Base-by-base conservation (phyloP, 1,284 basidiomycete genomes). In the Tylopilus sp. region DNA sequence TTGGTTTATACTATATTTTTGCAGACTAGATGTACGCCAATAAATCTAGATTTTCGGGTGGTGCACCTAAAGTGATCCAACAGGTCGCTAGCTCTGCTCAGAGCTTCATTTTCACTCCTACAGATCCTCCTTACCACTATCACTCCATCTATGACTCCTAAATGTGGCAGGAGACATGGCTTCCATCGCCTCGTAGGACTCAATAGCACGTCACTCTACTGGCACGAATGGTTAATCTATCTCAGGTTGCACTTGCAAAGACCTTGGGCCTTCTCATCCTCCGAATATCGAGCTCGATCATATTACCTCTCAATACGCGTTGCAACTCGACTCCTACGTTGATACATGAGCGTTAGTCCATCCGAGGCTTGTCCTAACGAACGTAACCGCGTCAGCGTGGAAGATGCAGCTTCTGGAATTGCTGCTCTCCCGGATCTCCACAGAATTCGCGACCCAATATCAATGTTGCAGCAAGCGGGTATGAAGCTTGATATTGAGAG, bases 71-170 rank as follows among this genome's bases (percentile, higher is more conserved):
- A 16, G 25, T 10, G 12, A 18, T 52, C 57, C 66, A 40, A 68
- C 69, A 69, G 86, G 77, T 74, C 59, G 81, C 68, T 26, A 69
- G 70, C 44, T 58, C 62, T 16, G 69, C 74, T 52, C 63, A 71
- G 44, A 64, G 63, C 0, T 78, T 76, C 53, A 53, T 48, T 10
- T 51, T 50, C 38, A 68, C 66, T 5, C 67, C 65, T 1, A 67
- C 67, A 39, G 86, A 89, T 61, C 76, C 90, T 6, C 76, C 79
- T 6, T 90, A 90, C 61, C 89, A 90, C 63, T 90, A 89, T 59
- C 84, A 88, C 60, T 87, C 85, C n/a, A 79, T 91, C 53, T 94
- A 88, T 64, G 92, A 94, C 66, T 80, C 77, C 25, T 78, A 84
- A 58, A 70, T 72, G 44, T 94, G 85, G 84, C 84, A 89, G 67